phyloP scores from a whole-genome alignment of 1,284 basidiomycete genomes.

The Cutaneotrichosporon sp. region DNA sequence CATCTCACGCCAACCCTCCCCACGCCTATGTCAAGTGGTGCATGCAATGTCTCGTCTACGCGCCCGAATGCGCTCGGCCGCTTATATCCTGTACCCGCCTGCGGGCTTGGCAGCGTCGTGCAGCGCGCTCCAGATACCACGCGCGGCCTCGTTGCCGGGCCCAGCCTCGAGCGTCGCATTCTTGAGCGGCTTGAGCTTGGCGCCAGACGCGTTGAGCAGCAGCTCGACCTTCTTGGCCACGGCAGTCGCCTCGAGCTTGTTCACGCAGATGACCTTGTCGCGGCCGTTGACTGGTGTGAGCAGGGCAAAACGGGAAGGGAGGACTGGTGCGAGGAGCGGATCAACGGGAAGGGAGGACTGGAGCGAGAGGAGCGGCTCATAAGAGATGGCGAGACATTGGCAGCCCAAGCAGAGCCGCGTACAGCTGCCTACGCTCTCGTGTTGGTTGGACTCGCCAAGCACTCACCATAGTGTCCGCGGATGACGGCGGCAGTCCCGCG shows the following conservation, averaged over 20 bases:
- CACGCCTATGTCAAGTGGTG: constrained; percentile 8
- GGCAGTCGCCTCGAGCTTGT: constrained; percentile 48
- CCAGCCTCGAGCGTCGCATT: constrained; percentile 50
- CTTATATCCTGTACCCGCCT: constrained; percentile 48
- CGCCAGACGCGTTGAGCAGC: constrained; percentile 49
- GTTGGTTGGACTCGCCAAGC: too few species aligned
- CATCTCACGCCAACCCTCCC: background rate
- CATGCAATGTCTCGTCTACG: constrained; percentile 12
- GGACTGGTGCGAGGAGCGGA: too few species aligned
- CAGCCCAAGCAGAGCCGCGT: too few species aligned
- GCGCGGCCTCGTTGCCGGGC: constrained; percentile 47
- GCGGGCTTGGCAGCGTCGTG: constrained; percentile 42
- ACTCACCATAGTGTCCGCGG: constrained; percentile 54
- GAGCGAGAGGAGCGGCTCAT: too few species aligned
- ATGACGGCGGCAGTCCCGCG: constrained; percentile 52
- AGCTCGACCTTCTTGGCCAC: constrained; percentile 52
- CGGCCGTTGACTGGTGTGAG: constrained; percentile 52
- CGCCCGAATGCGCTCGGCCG: background rate
- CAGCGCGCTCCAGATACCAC: constrained; percentile 51
- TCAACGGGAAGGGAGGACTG: too few species aligned
- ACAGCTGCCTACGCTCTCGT: too few species aligned
- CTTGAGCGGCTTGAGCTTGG: constrained; percentile 51
- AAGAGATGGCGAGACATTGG: too few species aligned
- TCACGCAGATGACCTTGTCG: constrained; percentile 57
- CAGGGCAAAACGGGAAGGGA: background rate